Base-by-base conservation (phyloP, 1,139 yeast genomes). In the Meyerozyma athensensis region DNA sequence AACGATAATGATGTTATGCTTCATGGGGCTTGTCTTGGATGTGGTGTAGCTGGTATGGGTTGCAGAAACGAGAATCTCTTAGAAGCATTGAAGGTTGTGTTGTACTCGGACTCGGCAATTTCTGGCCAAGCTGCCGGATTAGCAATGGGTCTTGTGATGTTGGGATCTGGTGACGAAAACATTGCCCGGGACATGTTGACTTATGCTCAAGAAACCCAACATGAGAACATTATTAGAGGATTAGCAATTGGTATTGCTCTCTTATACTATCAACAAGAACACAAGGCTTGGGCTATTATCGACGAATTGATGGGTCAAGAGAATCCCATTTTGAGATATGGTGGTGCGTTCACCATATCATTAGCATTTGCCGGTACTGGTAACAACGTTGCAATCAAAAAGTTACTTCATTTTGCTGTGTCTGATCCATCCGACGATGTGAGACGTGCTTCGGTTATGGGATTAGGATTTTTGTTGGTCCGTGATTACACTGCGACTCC, bases 331-430 rank as follows among this genome's bases (percentile, higher is more conserved):
- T 74, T 94, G 49, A 83, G 99, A 63, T 92, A 90, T 58, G 98
- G 98, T 61, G 97, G 96, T 58, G 95, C 92, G 33, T 89, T 81
- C 60, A 82, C 97, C 4, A 77, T 92, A 52, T 97, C 97, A 1
- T 73, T 94, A 52, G 97, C 98, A 1, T 94, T 89, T 61, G 95
- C 95, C 39, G 99, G 99, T 43, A 92, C 98, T 10, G 95, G 96
- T 26, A 82, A 85, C 61, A 89, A 89, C 59, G 67, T 68, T 41
- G 97, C 97, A 4, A 86, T 92, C 50, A 82, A 87, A 63, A 79
- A 82, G 50, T 68, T 92, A 50, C 73, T 92, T 49, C 98, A 92
- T 59, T 77, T 80, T 56, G 98, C 98, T 2, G 99, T 94, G 13
- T 86, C 96, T 9, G 99, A 92, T 59, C 95, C 97, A 4, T 83